A percentile compares a stretch with the other conserved stretches of the same genome.
Conservation (phyloP, 495 filamentous ascomycete species). For the Podospora pseudopauciseta region DNA sequence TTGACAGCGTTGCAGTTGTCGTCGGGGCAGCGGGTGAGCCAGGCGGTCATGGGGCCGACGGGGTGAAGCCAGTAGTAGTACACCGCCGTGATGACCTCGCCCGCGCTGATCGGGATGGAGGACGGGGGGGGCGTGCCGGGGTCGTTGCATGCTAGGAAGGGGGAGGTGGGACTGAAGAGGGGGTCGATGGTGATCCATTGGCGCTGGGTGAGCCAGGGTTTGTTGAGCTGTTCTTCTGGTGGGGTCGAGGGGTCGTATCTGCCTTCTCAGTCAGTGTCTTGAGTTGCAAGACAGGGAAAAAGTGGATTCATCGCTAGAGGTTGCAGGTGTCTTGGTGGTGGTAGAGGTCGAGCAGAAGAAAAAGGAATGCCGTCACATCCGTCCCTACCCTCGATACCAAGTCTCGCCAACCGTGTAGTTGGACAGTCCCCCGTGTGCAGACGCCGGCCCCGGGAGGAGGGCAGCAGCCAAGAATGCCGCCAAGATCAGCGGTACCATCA, state of each 20-base stretch:
- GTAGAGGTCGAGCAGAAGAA: not conserved
- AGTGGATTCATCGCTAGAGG: no score
- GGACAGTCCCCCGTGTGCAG: constrained; percentile 43
- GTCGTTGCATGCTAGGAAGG: constrained; percentile 41
- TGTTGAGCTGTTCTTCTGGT: constrained; percentile 33
- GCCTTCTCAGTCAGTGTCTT: not conserved
- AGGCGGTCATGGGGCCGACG: constrained; percentile 50
- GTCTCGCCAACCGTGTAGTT: constrained; percentile 50
- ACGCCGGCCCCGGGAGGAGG: constrained; percentile 21
- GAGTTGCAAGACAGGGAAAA: not conserved
- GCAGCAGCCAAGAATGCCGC: constrained; percentile 23
- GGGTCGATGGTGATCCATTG: constrained; percentile 45
- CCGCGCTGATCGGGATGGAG: constrained; percentile 43
- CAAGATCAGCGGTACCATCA: constrained; percentile 26
- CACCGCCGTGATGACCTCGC: constrained; percentile 43
- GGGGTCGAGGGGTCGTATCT: constrained; percentile 43
- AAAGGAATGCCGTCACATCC: constrained; percentile 1
- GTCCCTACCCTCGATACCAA: constrained; percentile 50
- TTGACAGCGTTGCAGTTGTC: constrained; percentile 39
- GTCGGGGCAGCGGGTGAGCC: constrained; percentile 43
- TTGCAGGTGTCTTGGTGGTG: no score
- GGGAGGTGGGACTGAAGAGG: constrained; percentile 38
- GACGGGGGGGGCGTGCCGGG: constrained; percentile 41
- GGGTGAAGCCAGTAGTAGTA: constrained; percentile 54
- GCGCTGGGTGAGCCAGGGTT: constrained; percentile 45